Evolutionary conservation across 78 protist genomes (phyloP).

Genomic region (Dictyostelium purpureum): DNA sequence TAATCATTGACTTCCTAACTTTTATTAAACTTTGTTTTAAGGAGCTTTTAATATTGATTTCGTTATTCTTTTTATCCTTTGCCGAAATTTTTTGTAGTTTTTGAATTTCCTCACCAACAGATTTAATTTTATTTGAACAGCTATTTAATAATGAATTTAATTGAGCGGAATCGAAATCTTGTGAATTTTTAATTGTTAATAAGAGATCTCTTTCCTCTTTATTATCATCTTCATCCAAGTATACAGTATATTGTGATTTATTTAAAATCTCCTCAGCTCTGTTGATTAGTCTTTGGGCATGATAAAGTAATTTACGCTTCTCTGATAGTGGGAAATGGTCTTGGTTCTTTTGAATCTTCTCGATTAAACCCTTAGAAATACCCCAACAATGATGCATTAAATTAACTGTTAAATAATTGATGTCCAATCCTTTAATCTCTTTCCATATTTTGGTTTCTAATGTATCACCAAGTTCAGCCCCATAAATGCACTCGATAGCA

Average conservation of each 20-base stretch:
- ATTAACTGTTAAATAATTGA: neutral
- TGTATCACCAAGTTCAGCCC: neutral
- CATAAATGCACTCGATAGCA: neutral
- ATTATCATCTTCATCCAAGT: neutral
- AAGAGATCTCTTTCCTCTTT: too few relatives aligned
- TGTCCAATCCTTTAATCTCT: too few relatives aligned
- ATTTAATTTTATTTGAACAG: too few relatives aligned
- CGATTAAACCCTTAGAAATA: slow-evolving; percentile 10
- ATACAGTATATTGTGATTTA: neutral
- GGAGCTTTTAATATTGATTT: neutral
- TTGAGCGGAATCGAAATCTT: too few relatives aligned
- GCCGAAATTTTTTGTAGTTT: neutral
- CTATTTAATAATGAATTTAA: too few relatives aligned
- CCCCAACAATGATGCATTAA: slow-evolving; percentile 49
- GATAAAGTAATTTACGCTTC: neutral
- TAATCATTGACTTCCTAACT: neutral
- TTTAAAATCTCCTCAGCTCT: neutral
- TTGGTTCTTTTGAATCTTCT: neutral
- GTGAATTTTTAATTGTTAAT: too few relatives aligned
- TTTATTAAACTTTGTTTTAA: neutral
- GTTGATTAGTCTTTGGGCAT: neutral
- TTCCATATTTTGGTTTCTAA: neutral
- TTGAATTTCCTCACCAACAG: neutral
- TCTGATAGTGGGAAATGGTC: neutral
- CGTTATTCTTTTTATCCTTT: neutral